Percentiles rank a stretch among this genome's conserved stretches.
phyloP scores from a whole-genome alignment of 2,329 filamentous ascomycete species.

The Pseudonectria foliicola region DNA sequence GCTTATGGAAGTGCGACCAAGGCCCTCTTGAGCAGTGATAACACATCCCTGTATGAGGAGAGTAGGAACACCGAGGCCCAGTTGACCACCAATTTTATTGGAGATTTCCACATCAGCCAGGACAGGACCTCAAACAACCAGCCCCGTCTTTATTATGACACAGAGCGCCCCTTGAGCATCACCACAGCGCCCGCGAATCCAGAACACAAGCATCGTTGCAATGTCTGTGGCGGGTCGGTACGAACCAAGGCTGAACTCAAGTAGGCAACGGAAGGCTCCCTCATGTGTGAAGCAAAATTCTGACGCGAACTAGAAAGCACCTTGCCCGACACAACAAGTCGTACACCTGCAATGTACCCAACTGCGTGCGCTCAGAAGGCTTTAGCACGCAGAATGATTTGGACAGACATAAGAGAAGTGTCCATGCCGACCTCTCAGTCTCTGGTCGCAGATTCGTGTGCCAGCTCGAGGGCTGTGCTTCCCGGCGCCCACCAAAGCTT shows the following conservation, averaged over 20 bases:
- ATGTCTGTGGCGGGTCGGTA: conserved; percentile 31
- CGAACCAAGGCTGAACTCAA: conserved; percentile 50
- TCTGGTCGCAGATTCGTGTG: conserved; percentile 20
- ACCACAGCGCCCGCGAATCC: conserved; percentile 9
- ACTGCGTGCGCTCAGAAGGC: conserved; percentile 54
- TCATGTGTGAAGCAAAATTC: conserved; percentile 2
- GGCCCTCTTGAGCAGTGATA: conserved; percentile 35
- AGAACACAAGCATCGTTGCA: conserved; percentile 26
- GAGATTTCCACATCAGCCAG: conserved; percentile 19
- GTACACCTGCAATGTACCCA: conserved; percentile 50
- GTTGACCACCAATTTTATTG: conserved; percentile 29
- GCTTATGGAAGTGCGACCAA: conserved; percentile 39
- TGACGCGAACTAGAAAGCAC: conserved; percentile 58
- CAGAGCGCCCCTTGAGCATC: conserved; percentile 11
- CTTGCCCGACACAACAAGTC: conserved; percentile 61
- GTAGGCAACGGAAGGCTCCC: conserved; percentile 29
- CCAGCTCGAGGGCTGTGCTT: conserved; percentile 15
- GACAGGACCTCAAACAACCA: conserved; percentile 1
- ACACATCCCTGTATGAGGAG: conserved; percentile 38
- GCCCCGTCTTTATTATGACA: conserved; percentile 4
- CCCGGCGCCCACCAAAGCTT: conserved; percentile 42
- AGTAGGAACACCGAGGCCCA: conserved; percentile 34
- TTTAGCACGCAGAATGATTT: conserved; percentile 80
- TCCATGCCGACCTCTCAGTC: conserved; percentile 48
- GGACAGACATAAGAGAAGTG: conserved; percentile 67